Base-by-base conservation (phyloP, 2,329 filamentous ascomycete genomes). In the Colletotrichum noveboracense region DNA sequence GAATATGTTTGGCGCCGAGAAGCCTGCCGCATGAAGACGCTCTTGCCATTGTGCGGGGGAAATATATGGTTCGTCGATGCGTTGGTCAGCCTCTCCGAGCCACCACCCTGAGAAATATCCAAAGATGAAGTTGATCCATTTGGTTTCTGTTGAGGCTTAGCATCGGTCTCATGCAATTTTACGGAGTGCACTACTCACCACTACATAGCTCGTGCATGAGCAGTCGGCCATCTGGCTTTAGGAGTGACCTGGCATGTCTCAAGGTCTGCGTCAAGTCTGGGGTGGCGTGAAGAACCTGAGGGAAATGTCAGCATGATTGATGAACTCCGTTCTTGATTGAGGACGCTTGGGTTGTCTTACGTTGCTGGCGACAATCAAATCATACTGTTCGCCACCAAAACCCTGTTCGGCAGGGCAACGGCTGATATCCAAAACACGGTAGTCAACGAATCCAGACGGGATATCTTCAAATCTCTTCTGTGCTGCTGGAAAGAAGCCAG, bases 301-400 rank as follows among this genome's bases (percentile, higher is more conserved):
- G 8, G 1, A 10, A 34, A 8, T 9, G n/a, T 73, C 9, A 69
- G 56, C 2, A 36, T 12, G n/a, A 14, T 28, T 10, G 5, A 21
- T 13, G 4, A 52, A 6, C 7, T 60, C 8, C 48, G 4, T 9
- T 6, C 8, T 10, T 14, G 4, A 18, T 8, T 10, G 10, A 14
- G n/a, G 8, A 10, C 6, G 10, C n/a, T 2, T 24, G 43, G 10
- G 6, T 7, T 52, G 14, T 34, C 71, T 21, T 52, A 74, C 71
- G 14, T 82, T 80, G 7, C 82, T 81, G 2, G 84, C 85, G 28
- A 87, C 76, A n/a, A 88, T 71, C 7, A 88, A 12, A 52, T 88
- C 86, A 73, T 83, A 87, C 0, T 78, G 77, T 2, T 70, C 66
- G 1, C 78, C 78, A 0, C 76, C 30, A 61, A 83, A 86, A 0